Base-by-base conservation (phyloP, 352 stramenopile species). In the Globisporangium nodosum region DNA sequence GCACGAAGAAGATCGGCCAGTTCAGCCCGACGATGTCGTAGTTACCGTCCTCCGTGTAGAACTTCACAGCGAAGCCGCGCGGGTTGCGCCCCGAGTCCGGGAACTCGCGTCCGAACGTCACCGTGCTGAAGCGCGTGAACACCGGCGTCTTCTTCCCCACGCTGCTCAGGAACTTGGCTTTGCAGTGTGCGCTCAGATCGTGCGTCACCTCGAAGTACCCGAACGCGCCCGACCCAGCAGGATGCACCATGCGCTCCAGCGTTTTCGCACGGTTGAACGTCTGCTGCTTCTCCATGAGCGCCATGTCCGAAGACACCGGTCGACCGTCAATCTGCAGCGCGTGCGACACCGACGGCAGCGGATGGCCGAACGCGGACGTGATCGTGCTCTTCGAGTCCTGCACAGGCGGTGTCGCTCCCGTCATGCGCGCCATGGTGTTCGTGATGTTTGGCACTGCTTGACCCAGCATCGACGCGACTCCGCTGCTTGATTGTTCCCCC, bases 1-100 rank as follows among this genome's bases (percentile, higher is more conserved):
- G 79, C 59, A 97, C 90, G 66, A 97, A 97, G 67, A 98, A 98
- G 45, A 98, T 89, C 11, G 92, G 92, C 55, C 88, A 97, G 71
- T 97, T 97, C 76, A 97, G 96, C 30, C 88, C 90, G 42, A 97
- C 90, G 15, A 97, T 58, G 68, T 97, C 92, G 83, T 90, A 97
- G 69, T 97, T 97, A 27, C 92, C 92, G 52, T 98, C 88, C 56
- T 97, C 83, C 37, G 88, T 96, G 76, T 97, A 97, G 59, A 97
- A 97, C 70, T 98, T 98, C 42, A 97, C 73, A 3, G 92, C 87
- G 65, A 97, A 98, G 3, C 92, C 92, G 30, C 92, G 74, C 2
- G 87, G 86, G 60, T 98, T 90, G 12, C 92, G 85, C 15, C 71
- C 85, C 20, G 89, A 96, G 63, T 97, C 89, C 8, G 87, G 71